These are phyloP conservation scores for Petasospora fabianii DNA, from an alignment of 1,139 yeast species.

Conservation along the genomic window DNA sequence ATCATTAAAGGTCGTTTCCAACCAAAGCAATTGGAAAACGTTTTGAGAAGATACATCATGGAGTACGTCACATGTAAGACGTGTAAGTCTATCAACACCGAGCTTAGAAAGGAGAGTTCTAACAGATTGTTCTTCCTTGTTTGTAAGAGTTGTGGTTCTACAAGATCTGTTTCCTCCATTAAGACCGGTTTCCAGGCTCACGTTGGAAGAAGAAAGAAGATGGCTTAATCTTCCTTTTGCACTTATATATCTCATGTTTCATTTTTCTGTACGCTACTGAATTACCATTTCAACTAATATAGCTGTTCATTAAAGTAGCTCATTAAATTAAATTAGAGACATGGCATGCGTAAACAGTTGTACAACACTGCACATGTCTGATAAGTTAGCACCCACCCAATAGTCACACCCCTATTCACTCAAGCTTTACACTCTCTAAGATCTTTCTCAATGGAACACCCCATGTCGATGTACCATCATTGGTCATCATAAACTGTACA, in stretches of 20 bases:
- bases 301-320: neutral
- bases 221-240: slow-evolving; percentile 10
- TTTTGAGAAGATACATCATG: slow-evolving; percentile 90
- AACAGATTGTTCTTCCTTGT: slow-evolving; percentile 97
- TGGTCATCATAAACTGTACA: slow-evolving; percentile 45
- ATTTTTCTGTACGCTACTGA: neutral
- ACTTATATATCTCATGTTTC: neutral
- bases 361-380: neutral
- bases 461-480: slow-evolving; percentile 55
- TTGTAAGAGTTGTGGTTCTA: slow-evolving; percentile 97
- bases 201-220: slow-evolving; percentile 70
- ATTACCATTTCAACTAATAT: too few species aligned
- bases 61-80: slow-evolving; percentile 99
- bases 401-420: too few species aligned
- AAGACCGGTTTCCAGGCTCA: slow-evolving; percentile 99
- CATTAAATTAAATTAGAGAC: neutral
- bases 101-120: slow-evolving; percentile 88
- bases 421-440: too few species aligned
- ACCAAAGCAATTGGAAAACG: slow-evolving; percentile 96
- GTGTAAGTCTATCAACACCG: slow-evolving; percentile 96
- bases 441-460: slow-evolving; percentile 51
- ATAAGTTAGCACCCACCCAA: too few species aligned
- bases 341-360: neutral
- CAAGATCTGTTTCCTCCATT: slow-evolving; percentile 94
- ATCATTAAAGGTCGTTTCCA: slow-evolving; percentile 97